Base-by-base conservation (phyloP, 176 grass and related monocot species). In the Ensete ventricosum region DNA sequence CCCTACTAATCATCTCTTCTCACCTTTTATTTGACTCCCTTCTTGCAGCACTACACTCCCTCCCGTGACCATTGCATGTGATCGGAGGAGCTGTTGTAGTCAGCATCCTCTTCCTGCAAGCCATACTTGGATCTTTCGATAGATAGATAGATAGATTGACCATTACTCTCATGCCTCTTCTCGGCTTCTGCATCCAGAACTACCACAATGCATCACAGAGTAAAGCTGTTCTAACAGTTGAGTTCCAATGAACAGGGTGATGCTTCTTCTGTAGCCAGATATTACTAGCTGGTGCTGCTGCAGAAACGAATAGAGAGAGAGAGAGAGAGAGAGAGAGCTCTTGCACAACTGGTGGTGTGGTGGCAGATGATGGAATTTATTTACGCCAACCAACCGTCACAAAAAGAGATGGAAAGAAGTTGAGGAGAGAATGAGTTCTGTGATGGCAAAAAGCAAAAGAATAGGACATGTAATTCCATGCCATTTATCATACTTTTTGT, bases 51-150 rank as follows among this genome's bases (percentile, higher is more conserved):
- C 24, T 25, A 25, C 24, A 50, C 51, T 78, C 50, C 8, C 72
- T 48, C 79, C 83, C 83, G 83, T 85, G 83, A 85, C 83, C 66
- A 67, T 78, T 85, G 78, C 79, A 78, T 73, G 79, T 80, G 72
- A 85, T 62, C 58, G 16, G 57, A 63, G 57, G 74, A 76, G 74
- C 19, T 52, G 74, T 64, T 43, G 4, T 4, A 43, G 34, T 43
- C 34, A 43, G 3, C 34, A 43, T 43, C 34, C 4, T 43, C 34
- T 43, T 43, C 34, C 34, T 43, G 4, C 34, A 43, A 43, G 34
- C 34, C 34, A 43, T 6, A 6, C 34, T 43, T 6, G 34, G 34
- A 43, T 6, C 3, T 4, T 0, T 43, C 0, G 4, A 43, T 43
- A 6, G 22, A 23, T 23, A 23, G 34, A 6, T 43, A 43, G 34